Base-by-base conservation (phyloP, 2,329 filamentous ascomycete species). In the Penicillium italicum region DNA sequence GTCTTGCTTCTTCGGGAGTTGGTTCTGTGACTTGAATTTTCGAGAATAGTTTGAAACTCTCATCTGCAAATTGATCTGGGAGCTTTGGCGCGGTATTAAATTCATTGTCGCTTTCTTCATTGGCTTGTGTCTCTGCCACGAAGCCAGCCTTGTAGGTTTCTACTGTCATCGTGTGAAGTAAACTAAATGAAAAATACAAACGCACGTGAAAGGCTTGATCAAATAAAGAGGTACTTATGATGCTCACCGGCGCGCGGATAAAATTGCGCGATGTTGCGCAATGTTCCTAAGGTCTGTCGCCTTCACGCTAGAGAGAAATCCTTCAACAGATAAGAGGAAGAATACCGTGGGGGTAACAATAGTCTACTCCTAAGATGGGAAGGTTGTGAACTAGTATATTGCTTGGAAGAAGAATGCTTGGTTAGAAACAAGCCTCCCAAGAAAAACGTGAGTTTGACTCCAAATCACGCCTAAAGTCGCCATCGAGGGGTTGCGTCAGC, bases 11-110 rank as follows among this genome's bases (percentile, higher is more conserved):
- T 53, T 73, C 69, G 2, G 65, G 61, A 0, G 67, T 75, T 7
- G 74, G 72, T 5, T 73, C 72, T 6, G 71, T 59, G 16, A 74
- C 73, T 20, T 74, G 65, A 33, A 75, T 64, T 37, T 72, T 69
- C 2, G 68, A 71, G 42, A 76, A 75, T 8, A 77, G 67, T 53
- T 74, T 77, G 58, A 75, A 76, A 50, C 74, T 76, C 57, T 76
- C 74, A 46, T 77, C 74, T 2, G 73, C 74, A 49, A 70, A 75
- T 20, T 67, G 71, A 38, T 72, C 71, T 0, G 72, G 66, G 1
- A 77, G 61, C 50, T 71, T 75, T 14, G 50, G 10, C 62, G 71
- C n/a, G 30, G 40, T 16, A 18, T 34, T 24, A 6, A 42, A 6
- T 1, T 42, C 28, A 12, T 37, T 49, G 1, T 55, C 50, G 16